Evolutionary conservation across 352 stramenopile species (phyloP).

Genomic region (Pythium aquatile): DNA sequence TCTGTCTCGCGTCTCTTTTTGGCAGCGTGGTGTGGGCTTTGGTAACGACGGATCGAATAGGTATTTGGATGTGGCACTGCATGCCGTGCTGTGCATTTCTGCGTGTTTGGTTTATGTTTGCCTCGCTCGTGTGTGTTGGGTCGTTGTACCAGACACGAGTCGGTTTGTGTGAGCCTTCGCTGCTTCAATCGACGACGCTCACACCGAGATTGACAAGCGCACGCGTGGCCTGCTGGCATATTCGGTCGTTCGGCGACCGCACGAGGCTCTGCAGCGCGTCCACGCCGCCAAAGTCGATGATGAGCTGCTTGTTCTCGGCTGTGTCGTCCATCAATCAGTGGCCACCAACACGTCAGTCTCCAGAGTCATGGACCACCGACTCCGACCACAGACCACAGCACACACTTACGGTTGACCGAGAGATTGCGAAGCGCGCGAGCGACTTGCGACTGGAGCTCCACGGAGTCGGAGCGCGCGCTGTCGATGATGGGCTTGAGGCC

Average conservation of each 20-base stretch:
- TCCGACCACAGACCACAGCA: not conserved
- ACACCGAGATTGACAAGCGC: slow-evolving; percentile 89
- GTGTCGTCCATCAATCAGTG: not conserved
- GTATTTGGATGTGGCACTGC: slow-evolving; percentile 3
- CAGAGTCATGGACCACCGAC: not conserved
- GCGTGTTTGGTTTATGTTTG: not conserved
- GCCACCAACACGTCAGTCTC: too few relatives aligned
- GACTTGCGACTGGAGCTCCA: slow-evolving; percentile 87
- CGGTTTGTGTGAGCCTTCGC: not conserved
- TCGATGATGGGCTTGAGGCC: slow-evolving; percentile 91
- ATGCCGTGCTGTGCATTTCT: not conserved
- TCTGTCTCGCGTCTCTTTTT: not conserved
- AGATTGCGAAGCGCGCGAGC: slow-evolving; percentile 92
- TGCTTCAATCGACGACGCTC: slow-evolving; percentile 62
- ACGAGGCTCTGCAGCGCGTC: slow-evolving; percentile 80
- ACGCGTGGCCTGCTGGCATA: slow-evolving; percentile 87
- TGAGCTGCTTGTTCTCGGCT: slow-evolving; percentile 90
- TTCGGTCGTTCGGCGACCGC: slow-evolving; percentile 79
- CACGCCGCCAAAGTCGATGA: slow-evolving; percentile 79
- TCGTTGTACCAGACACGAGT: not conserved
- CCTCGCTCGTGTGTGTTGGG: too few relatives aligned
- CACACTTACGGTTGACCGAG: slow-evolving; percentile 87
- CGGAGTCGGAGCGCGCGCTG: slow-evolving; percentile 67
- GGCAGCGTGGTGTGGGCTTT: not conserved
- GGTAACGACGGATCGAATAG: not conserved